Base-by-base conservation (phyloP, 1,139 yeast genomes). In the Suhomyces bokatorum region DNA sequence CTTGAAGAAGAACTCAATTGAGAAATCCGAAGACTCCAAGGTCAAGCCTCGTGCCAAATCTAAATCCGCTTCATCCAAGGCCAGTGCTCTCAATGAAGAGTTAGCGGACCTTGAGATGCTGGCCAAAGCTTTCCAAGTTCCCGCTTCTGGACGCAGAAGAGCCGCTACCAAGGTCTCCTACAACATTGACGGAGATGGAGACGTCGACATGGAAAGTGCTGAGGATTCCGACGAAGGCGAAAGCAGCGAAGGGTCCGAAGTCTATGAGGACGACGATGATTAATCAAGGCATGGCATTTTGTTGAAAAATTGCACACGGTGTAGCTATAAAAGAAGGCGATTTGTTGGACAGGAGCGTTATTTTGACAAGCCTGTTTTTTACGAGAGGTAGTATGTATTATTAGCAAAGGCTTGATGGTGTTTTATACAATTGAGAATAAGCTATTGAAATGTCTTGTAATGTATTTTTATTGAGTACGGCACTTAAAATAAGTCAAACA, bases 41-140 rank as follows among this genome's bases (percentile, higher is more conserved):
- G 4, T 39, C 20, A 38, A 29, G 11, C 20, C 46, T 8, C 28
- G 12, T 22, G 22, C 24, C n/a, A 16, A n/a, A 11, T 6, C 42
- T 9, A 37, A 15, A n/a, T 16, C 37, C 39, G n/a, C 27, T 29
- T 27, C 42, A 6, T 35, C 43, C 42, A 47, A 52, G 39, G 37
- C 44, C 34, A 37, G 51, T 33, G 36, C 36, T 8, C 35, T 47
- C 37, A 37, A 51, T 28, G 63, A 60, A 4, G 66, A 63, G 44
- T 53, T 62, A 20, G 63, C 60, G 2, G 66, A 62, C 32, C 50
- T 62, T 32, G 48, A 37, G 10, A 53, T 51, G 37, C 52, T 22
- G 35, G 47, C 32, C 14, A 37, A 34, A 13, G 44, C 30, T n/a
- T 45, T 45, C 55, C 40, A 45, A 16, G 45, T 32, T 2, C 48